Evolutionary conservation across 768 basidiomycete species (phyloP), one percentile per base, ranked within the genome.

Genomic region (Lactifluus subvellereus): DNA sequence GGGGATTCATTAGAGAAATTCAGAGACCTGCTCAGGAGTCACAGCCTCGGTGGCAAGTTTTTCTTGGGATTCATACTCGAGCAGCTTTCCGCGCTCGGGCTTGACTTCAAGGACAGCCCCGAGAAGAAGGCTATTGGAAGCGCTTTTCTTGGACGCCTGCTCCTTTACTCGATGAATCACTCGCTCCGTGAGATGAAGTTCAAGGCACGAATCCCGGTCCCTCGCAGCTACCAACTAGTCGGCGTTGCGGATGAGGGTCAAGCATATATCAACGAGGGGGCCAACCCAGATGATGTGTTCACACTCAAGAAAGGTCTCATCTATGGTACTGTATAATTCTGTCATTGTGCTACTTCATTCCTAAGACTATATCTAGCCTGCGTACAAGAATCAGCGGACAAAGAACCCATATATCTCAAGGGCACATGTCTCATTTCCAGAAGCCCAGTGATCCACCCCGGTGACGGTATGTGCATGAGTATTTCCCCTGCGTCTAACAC

Each of bases 221-320:
- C 85, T 0, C 74, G 84, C 0, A 85, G 84, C 62, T 83, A 83
- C 62, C 77, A 85, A 33, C 78, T 94, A 2, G 87, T 92, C 14
- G 92, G 92, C 1, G 81, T 93, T 9, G 87, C 89, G 4, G 92
- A 94, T 69, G 89, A 93, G 73, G 89, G 89, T 9, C 47, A 48
- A 27, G 47, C 47, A 48, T 48, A 48, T 6, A 48, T 48, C 22
- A 13, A 27, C 20, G 11, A 48, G 11, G 47, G 47, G 1, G 47
- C 47, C n/a, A 48, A 48, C 47, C 22, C 49, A 2, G 47, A 58
- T 6, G 68, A 65, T 1, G 69, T 68, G 7, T 45, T 60, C 11
- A 50, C 52, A 16, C 62, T 71, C 3, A 58, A 61, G 11, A 57
- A 61, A 22, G 69, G 58, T 35, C 68, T 80, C 33, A 59, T 63